Evolutionary conservation across 768 basidiomycete genomes (phyloP), one percentile per base, ranked within the genome.

Genomic region (Candolleomyces aberdarensis): DNA sequence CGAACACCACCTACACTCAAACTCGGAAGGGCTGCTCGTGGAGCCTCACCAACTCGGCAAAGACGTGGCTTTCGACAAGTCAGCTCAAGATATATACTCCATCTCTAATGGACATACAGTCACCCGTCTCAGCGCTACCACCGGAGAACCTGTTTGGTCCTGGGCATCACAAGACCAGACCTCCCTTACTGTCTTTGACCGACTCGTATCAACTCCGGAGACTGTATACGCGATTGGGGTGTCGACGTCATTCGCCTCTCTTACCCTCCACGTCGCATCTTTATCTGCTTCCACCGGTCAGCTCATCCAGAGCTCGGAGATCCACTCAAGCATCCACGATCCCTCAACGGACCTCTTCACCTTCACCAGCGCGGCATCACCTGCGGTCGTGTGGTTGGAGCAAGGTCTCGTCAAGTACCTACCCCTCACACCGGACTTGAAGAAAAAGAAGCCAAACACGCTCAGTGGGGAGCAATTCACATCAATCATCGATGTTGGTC

Each of bases 81-180:
- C 71, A 19, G 68, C 72, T 9, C 63, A 69, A 26, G 73, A 76
- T 36, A 26, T 87, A 19, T 83, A 84, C 61, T 78, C 83, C 20
- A 71, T 91, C 36, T 84, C 83, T 0, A 85, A 89, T 64, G 89
- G 85, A 4, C 76, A 84, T 66, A 78, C 78, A 0, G 77, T 94
- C 8, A 80, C 75, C 9, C 76, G 76, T 31, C 63, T 95, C 14
- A 72, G 83, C 60, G 68, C 76, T 0, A 67, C 62, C 3, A 81
- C 79, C 0, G 92, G 92, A 1, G 75, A 82, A 9, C 72, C 76
- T 1, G 69, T 74, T 26, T 96, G 94, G 94, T 76, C 73, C 1
- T 94, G 92, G 89, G 79, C 78, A n/a, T 80, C 86, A 22, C 77
- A 78, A 14, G 89, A 91, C 67, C 81, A 86, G 53, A 81, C 44